These are phyloP conservation scores for Potentilla sterilis DNA, from an alignment of 306 rosid species.

Conservation along the genomic window DNA sequence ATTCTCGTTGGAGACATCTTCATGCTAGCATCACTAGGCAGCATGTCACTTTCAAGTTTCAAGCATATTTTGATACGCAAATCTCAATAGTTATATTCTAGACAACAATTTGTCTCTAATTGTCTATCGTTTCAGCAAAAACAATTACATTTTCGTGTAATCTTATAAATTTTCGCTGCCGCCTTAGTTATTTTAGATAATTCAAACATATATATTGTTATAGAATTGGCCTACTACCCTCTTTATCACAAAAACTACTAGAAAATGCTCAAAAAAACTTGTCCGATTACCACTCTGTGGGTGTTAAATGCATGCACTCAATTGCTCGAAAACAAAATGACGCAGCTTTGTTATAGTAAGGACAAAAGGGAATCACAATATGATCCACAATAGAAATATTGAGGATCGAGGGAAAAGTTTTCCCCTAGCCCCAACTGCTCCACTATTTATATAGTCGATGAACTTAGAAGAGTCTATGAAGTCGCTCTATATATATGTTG, in stretches of 20 bases:
- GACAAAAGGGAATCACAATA: not conserved
- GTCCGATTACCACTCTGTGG: not conserved
- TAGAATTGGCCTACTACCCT: too few relatives aligned
- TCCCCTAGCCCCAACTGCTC: conserved; percentile 10
- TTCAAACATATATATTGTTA: not conserved
- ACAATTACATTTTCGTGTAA: not conserved
- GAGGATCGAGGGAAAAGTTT: not conserved
- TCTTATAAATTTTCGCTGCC: not conserved
- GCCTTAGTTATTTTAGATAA: too few relatives aligned
- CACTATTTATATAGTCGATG: not conserved
- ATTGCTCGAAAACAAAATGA: not conserved
- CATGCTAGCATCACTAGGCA: not conserved
- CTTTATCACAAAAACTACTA: too few relatives aligned
- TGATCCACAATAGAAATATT: not conserved
- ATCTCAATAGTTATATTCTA: not conserved
- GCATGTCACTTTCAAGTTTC: not conserved
- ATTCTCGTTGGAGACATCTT: too few relatives aligned
- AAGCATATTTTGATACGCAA: not conserved
- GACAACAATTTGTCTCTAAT: not conserved
- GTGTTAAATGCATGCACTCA: not conserved
- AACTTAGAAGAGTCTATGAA: conserved; percentile 6
- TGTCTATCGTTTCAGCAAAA: fast-evolving
- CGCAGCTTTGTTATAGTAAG: not conserved
- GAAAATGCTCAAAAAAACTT: too few relatives aligned
- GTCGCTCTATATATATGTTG: not conserved